phyloP scores from a whole-genome alignment of 345 rosid species.

The Orychophragmus violaceus region DNA sequence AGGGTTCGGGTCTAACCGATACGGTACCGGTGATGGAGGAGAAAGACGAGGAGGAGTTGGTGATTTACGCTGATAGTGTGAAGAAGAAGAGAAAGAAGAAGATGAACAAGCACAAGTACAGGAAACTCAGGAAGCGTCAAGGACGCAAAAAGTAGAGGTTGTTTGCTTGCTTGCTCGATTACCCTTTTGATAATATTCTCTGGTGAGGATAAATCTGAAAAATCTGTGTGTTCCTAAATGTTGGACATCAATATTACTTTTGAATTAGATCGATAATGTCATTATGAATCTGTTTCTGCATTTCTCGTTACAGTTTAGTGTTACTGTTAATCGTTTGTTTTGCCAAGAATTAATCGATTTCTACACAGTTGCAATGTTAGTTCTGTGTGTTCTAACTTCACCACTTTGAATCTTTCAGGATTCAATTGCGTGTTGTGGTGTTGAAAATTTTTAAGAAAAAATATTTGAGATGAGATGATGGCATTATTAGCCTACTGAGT shows the following conservation, averaged over 20 bases:
- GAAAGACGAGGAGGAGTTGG: not conserved
- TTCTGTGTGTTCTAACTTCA: not conserved
- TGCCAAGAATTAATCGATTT: not conserved
- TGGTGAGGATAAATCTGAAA: too few species aligned
- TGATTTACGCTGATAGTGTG: slow-evolving; percentile 68
- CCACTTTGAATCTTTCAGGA: not conserved
- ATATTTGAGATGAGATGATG: not conserved
- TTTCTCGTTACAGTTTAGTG: not conserved
- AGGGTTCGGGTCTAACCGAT: slow-evolving; percentile 2
- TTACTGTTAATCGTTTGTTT: not conserved
- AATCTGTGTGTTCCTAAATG: too few species aligned
- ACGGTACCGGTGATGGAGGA: slow-evolving; percentile 12
- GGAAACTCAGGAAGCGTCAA: slow-evolving; percentile 71
- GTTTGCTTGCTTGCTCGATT: not conserved
- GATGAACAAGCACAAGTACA: slow-evolving; percentile 93
- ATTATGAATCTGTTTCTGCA: not conserved
- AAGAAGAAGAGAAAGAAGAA: slow-evolving; percentile 98
- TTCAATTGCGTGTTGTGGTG: too few species aligned
- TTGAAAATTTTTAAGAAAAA: not conserved
- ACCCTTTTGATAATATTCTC: not conserved
- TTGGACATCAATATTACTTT: not conserved
- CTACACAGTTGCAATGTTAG: not conserved
- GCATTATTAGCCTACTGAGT: not conserved
- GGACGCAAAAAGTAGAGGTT: slow-evolving; percentile 38
- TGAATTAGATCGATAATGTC: not conserved